phyloP scores from a whole-genome alignment of 306 rosid genomes.

The Medicago ruthenica region DNA sequence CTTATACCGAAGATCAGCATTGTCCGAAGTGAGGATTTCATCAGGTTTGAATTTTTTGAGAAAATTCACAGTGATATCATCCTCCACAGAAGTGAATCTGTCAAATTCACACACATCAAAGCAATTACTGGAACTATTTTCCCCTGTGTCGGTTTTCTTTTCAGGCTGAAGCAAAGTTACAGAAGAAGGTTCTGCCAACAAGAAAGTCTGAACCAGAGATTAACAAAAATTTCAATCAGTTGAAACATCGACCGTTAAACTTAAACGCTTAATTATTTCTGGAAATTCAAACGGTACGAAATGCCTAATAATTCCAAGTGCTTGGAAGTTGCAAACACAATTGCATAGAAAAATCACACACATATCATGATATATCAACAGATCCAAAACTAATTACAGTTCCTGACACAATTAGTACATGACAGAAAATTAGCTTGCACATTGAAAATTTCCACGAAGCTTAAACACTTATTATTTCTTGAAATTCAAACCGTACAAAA shows the following conservation, averaged over 20 bases:
- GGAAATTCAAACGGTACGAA: conserved; percentile 6
- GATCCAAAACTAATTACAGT: background rate
- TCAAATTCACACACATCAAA: conserved; percentile 27
- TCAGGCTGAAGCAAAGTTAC: conserved; percentile 24
- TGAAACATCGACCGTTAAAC: background rate
- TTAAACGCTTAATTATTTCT: background rate
- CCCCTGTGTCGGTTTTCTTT: background rate
- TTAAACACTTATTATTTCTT: background rate
- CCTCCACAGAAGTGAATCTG: conserved; percentile 44
- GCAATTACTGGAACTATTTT: conserved; percentile 5
- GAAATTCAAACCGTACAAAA: too few species aligned
- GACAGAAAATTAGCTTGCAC: background rate
- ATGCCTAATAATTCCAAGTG: conserved; percentile 12
- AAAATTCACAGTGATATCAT: conserved; percentile 48
- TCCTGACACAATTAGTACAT: background rate
- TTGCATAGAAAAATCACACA: background rate
- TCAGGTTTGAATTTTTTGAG: conserved; percentile 48
- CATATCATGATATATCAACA: background rate
- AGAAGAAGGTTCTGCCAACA: conserved; percentile 39
- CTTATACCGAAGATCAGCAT: conserved; percentile 52
- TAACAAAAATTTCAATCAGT: conserved; percentile 22
- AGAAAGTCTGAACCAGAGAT: conserved; percentile 41
- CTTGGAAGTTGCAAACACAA: background rate
- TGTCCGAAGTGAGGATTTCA: conserved; percentile 46
- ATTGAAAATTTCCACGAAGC: background rate